phyloP scores from a whole-genome alignment of 352 stramenopile species.

The Pythium apleroticum region DNA sequence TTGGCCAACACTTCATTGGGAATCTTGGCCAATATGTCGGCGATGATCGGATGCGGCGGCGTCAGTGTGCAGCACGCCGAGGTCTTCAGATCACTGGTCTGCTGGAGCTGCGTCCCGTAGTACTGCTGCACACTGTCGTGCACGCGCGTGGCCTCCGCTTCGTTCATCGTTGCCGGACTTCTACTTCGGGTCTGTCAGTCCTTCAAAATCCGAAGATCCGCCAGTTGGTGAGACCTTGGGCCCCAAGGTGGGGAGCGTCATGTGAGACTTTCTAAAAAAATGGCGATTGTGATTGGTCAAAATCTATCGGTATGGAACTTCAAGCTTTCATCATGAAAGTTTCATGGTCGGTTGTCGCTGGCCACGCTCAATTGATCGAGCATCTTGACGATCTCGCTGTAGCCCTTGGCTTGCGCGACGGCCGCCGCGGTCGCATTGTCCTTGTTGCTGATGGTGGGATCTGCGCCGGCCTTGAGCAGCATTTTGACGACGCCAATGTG shows the following conservation, averaged over 20 bases:
- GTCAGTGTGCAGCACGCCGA: slow-evolving; percentile 67
- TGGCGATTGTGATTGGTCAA: neutral
- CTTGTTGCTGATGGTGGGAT: neutral
- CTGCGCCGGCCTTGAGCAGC: neutral
- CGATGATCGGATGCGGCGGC: slow-evolving; percentile 34
- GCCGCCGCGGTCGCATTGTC: neutral
- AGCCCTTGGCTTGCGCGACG: neutral
- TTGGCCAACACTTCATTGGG: slow-evolving; percentile 55
- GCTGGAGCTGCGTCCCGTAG: slow-evolving; percentile 41
- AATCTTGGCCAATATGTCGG: slow-evolving; percentile 56
- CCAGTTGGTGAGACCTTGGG: neutral
- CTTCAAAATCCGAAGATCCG: neutral
- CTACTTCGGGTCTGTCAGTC: slow-evolving; percentile 10
- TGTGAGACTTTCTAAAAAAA: neutral
- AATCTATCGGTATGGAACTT: neutral
- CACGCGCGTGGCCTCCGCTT: neutral
- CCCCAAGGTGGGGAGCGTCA: neutral
- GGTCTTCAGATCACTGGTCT: slow-evolving; percentile 67
- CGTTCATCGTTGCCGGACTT: neutral
- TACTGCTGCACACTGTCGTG: slow-evolving; percentile 32
- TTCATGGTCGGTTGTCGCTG: neutral
- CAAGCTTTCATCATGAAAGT: too few relatives aligned
- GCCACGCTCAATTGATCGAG: neutral
- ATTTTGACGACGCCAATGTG: neutral
- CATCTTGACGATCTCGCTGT: neutral